Base-by-base conservation (phyloP, 139 green algal species). In the Coelastrella sp. region DNA sequence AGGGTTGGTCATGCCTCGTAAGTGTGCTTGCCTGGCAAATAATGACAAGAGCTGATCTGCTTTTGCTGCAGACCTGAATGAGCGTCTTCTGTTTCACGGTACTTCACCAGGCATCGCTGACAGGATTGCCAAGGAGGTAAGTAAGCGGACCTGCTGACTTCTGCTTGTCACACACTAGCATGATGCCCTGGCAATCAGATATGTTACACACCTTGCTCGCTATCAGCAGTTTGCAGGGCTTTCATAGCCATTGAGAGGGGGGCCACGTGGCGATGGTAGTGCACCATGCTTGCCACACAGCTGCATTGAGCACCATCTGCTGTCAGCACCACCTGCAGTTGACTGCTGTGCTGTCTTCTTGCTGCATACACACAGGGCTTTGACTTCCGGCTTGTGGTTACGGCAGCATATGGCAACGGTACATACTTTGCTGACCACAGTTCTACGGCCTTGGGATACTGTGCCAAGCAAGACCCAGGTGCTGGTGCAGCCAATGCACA, bases 51-150 rank as follows among this genome's bases (percentile, higher is more conserved):
- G 61, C 61, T 71, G 61, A 71, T 71, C 61, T 78, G 13, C 16
- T 80, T 16, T 20, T 80, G 74, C 74, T 75, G n/a, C 80, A 86
- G 80, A 59, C 22, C 19, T 86, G 17, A 86, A 86, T 86, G 80
- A 86, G 80, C 80, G 80, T 22, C 58, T 86, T 20, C 59, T 86
- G 80, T 86, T 86, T 32, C 80, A 86, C 32, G 80, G 80, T 59
- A 86, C 80, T 10, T 74, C 58, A 17, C 80, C 80, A 80, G 74
- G n/a, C n/a, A 80, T 22, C 6, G 74, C 74, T 58, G 74, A 80
- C 74, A 80, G 6, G 5, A 80, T 80, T 58, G 22, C 14, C 5
- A 14, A 80, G 17, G 74, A 80, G 68, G 68, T 76, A 22, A 59
- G 16, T 20, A 19, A 32, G 13, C 19, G n/a, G 17, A 47, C 16